Evolutionary conservation across 2,329 filamentous ascomycete species (phyloP), one percentile per base, ranked within the genome.

Genomic region (Xylariaceae sp.): DNA sequence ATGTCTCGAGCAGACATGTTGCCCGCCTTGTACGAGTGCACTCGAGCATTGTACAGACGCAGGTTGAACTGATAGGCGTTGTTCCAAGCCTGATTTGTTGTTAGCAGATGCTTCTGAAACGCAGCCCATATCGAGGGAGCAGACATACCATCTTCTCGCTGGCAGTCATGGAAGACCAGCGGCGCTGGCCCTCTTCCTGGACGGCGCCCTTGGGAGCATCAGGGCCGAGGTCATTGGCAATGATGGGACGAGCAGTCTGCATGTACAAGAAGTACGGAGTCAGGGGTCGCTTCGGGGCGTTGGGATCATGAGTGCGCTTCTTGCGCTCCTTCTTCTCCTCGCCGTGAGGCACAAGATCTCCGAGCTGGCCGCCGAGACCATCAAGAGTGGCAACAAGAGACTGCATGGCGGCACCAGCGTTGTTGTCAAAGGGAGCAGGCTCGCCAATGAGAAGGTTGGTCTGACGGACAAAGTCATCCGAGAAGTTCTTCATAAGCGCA

Each of bases 211-310:
- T 92, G 69, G 88, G 87, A 7, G 86, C 84, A 54, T 84, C 80
- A n/a, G 82, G 69, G 18, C 88, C 89, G 11, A 96, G 80, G 62
- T 95, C 90, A 33, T 78, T 79, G 51, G 89, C 87, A 62, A 97
- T 94, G 68, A 89, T 87, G 47, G 86, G 82, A 45, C 94, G 88
- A 59, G 90, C 90, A 59, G 88, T 87, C 71, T 95, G 88, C 79
- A 96, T 90, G 77, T 91, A 97, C 55, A 97, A 77, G 78, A 97
- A 96, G 77, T 95, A 97, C 2, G 93, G 91, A 6, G 93, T 97
- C 66, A 97, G 73, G 9, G 93, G 92, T 46, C 92, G 86, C 82
- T 97, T 97, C 54, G 93, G 93, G 6, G 92, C 92, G 71, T 96
- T 96, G 61, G 92, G 92, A 70, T 97, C 93, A 66, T 89, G 86